Evolutionary conservation across 176 grass and related monocot genomes (phyloP), one percentile per base, ranked within the genome.

Genomic region (Calamus simplicifolius): DNA sequence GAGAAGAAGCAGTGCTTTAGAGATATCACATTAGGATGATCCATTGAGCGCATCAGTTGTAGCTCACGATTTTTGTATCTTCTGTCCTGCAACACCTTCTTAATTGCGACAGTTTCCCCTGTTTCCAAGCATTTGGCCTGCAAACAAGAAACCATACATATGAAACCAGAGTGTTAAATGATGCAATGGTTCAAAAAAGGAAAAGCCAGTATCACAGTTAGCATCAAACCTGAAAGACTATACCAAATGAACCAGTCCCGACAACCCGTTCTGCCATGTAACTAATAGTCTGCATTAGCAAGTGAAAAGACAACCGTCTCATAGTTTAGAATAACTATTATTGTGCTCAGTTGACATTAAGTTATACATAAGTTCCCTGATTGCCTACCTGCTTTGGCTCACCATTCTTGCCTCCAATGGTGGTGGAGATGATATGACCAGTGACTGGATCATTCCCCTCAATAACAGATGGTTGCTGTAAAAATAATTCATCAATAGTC

Each of bases 201-300:
- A 7, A 35, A 35, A 35, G 6, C 31, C 5, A 35, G 8, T 35
- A 35, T 35, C 31, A 35, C 1, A 35, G 31, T 35, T 35, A 35
- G 26, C 18, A 10, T 23, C 48, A 16, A 19, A 43, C 87, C 87
- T 86, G 87, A 73, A 90, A 90, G 52, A 90, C 87, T 4, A 90
- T 82, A 59, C 87, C 87, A 73, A 90, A 90, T 3, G 87, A 90
- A 21, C 87, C 87, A 61, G 79, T 90, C 49, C 87, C 87, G 4
- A 90, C 82, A 0, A 90, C 79, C 4, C 87, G 69, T 23, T 90
- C 87, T 3, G 87, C 87, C 87, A 90, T 86, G 64, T 90, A 90
- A 51, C 79, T 90, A 29, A 90, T 90, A 8, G 82, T 90, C 87
- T 90, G 73, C 4, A 73, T 1, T 5, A 61, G 49, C 49, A 27